Base-by-base conservation (phyloP, 768 basidiomycete genomes). In the Pleurotus eryngii region DNA sequence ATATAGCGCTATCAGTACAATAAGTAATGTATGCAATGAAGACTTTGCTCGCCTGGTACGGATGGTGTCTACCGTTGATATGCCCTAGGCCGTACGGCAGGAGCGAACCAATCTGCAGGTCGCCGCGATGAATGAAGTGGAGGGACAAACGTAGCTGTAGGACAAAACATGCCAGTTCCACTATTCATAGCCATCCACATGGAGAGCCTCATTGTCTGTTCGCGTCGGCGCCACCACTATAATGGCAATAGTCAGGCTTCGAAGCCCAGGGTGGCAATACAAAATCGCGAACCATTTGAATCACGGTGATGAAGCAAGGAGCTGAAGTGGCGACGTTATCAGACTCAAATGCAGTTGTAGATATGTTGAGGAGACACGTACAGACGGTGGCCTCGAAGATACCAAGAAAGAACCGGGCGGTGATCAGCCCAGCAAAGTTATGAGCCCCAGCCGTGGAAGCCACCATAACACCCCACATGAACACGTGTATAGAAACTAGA, bases 231-330 rank as follows among this genome's bases (percentile, higher is more conserved):
- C 78, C 78, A 79, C 78, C 78, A 81, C 68, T 69, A 45, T 24
- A 55, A 30, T 8, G 7, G 30, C 2, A 1, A 8, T 30, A 8
- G 8, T 30, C 30, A 30, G 30, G 30, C 8, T 11, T 7, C 27
- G 9, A 4, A 30, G 30, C 7, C 9, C 30, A 30, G 30, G 30
- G 8, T 9, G 30, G 7, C 30, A 30, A 3, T n/a, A 48, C 18
- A 48, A 18, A 5, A n/a, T 45, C 9, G 48, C 56, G 2, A 17
- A 65, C 69, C 76, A 76, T 77, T 55, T 76, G 74, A 20, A 77
- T 80, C 51, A 81, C 73, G 1, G 77, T 74, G 53, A 81, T 76
- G 66, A 81, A 81, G 49, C 73, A 74, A 4, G 78, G 79, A 30
- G 78, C 75, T 75, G 18, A 11, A 2, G 30, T n/a, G 1, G 30